Percentiles rank a stretch among this genome's conserved stretches.
These are phyloP conservation scores for Friedmanniomyces simplex DNA, from an alignment of 495 filamentous ascomycete genomes.

Conservation along the genomic window DNA sequence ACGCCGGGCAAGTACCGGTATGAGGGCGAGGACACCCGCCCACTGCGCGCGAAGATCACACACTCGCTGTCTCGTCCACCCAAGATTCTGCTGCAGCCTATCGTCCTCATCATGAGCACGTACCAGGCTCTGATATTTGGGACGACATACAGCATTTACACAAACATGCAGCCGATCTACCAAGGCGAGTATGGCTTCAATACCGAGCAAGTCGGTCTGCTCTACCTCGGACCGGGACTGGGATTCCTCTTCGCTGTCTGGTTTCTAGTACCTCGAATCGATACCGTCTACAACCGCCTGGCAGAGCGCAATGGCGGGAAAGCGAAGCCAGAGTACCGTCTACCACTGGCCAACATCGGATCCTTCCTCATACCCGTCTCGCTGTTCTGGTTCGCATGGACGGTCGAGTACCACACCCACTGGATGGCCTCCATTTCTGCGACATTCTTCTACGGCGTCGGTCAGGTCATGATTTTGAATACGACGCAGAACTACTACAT, in stretches of 20 bases:
- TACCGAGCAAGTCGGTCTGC: slow-evolving; percentile 24
- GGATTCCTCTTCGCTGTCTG: slow-evolving; percentile 31
- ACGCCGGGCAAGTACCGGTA: slow-evolving; percentile 7
- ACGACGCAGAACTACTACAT: slow-evolving; percentile 29
- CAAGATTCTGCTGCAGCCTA: slow-evolving; percentile 23
- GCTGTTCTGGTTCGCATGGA: slow-evolving; percentile 27
- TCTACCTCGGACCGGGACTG: slow-evolving; percentile 25
- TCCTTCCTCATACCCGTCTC: slow-evolving; percentile 19
- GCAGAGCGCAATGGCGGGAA: slow-evolving; percentile 27
- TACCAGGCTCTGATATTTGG: slow-evolving; percentile 26
- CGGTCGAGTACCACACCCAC: slow-evolving; percentile 18
- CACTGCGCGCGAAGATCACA: slow-evolving; percentile 10
- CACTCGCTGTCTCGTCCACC: slow-evolving; percentile 15
- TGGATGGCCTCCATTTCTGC: slow-evolving; percentile 23
- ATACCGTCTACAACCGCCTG: slow-evolving; percentile 31
- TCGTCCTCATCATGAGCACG: slow-evolving; percentile 22
- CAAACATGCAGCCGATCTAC: slow-evolving; percentile 26
- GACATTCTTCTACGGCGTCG: slow-evolving; percentile 38
- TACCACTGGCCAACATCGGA: slow-evolving; percentile 23
- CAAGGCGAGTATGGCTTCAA: slow-evolving; percentile 21
- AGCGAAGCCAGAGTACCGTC: slow-evolving; percentile 29
- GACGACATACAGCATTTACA: slow-evolving; percentile 25
- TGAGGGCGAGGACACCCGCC: slow-evolving; percentile 21
- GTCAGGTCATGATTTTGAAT: slow-evolving; percentile 51
- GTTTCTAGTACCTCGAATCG: slow-evolving; percentile 35